phyloP scores from a whole-genome alignment of 805 yeast genomes.

The Cyberlindnera meyerae region DNA sequence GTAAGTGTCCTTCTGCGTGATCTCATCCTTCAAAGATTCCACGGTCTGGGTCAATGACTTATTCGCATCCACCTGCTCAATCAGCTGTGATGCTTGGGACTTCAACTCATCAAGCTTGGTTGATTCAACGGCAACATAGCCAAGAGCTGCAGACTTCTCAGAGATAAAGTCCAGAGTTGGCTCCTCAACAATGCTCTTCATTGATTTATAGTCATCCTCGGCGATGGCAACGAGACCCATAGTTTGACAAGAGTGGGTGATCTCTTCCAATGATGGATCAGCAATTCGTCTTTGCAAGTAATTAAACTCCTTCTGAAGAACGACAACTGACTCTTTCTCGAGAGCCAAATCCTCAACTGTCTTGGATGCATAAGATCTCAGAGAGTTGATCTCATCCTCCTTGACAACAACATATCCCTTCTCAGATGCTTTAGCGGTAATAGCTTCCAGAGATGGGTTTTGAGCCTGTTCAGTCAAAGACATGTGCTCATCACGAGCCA shows the following conservation, averaged over 20 bases:
- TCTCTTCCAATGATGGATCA: conserved; percentile 18
- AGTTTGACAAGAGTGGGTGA: conserved; percentile 1
- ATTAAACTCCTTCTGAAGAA: conserved; percentile 7
- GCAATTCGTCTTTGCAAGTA: conserved; percentile 15
- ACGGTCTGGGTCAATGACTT: conserved; percentile 3
- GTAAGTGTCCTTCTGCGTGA: conserved; percentile 12
- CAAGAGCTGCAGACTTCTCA: conserved; percentile 15
- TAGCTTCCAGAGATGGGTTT: conserved; percentile 21
- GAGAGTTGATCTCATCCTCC: too few species aligned
- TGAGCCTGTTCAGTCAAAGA: conserved; percentile 18
- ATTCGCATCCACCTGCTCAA: conserved; percentile 4
- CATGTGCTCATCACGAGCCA: conserved; percentile 11
- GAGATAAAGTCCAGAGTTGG: conserved; percentile 26
- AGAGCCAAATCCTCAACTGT: conserved; percentile 18
- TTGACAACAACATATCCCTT: conserved; percentile 20
- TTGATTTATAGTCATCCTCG: conserved; percentile 7
- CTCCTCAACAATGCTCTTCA: conserved; percentile 16
- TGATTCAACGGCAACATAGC: conserved; percentile 15
- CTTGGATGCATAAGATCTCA: too few species aligned
- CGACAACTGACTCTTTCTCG: conserved; percentile 7
- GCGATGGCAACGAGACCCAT: conserved; percentile 9
- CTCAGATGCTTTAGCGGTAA: conserved; percentile 12
- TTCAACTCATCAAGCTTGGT: conserved; percentile 6
- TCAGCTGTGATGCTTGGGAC: conserved; percentile 1
- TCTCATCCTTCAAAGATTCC: conserved; percentile 7